Evolutionary conservation across 176 grass and related monocot species (phyloP).

Genomic region (Raddia guianensis): DNA sequence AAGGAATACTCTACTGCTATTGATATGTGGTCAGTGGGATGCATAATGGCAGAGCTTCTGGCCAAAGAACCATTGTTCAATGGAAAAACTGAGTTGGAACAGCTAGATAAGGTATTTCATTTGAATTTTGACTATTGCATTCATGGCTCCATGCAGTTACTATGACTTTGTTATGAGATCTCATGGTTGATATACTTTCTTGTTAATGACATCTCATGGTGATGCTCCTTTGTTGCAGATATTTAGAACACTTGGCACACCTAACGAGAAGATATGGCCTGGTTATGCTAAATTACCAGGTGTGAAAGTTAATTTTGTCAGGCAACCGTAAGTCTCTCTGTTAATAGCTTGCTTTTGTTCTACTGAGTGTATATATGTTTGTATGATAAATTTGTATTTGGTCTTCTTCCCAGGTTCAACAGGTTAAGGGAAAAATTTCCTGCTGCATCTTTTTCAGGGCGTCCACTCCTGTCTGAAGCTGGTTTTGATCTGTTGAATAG

Average conservation of each 20-base stretch:
- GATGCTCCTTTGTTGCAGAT: slow-evolving; percentile 65
- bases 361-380: neutral
- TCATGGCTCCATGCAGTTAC: neutral
- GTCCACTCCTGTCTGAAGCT: slow-evolving; percentile 93
- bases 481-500: slow-evolving; percentile 97
- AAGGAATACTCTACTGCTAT: slow-evolving; percentile 99
- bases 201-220: slow-evolving; percentile 41
- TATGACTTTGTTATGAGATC: slow-evolving; percentile 3
- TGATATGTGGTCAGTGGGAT: slow-evolving; percentile 99
- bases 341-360: slow-evolving; percentile 4
- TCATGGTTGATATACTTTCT: slow-evolving; percentile 13
- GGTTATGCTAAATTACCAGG: slow-evolving; percentile 88
- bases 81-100: slow-evolving; percentile 87
- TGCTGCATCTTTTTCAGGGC: slow-evolving; percentile 70
- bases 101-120: slow-evolving; percentile 82
- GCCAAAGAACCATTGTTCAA: slow-evolving; percentile 97
- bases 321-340: slow-evolving; percentile 74
- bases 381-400: neutral
- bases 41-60: slow-evolving; percentile 98
- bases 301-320: slow-evolving; percentile 87
- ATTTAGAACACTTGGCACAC: slow-evolving; percentile 94
- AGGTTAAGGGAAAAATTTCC: slow-evolving; percentile 92
- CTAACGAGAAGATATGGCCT: slow-evolving; percentile 97
- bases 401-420: slow-evolving; percentile 62
- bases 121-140: slow-evolving; percentile 5